phyloP scores from a whole-genome alignment of 2,329 filamentous ascomycete species.

The Podosphaera aphanis region DNA sequence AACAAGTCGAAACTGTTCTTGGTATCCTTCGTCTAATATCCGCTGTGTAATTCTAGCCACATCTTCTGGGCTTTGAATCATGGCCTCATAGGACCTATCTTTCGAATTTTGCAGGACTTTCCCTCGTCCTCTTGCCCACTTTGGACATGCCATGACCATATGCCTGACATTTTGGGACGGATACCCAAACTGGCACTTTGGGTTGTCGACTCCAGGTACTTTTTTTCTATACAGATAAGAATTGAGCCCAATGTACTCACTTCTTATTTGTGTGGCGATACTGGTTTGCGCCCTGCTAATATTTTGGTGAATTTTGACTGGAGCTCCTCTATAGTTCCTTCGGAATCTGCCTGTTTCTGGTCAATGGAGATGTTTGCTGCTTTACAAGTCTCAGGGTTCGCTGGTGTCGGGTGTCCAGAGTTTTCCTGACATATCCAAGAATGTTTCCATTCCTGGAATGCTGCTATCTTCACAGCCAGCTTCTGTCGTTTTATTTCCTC shows the following conservation, averaged over 20 bases:
- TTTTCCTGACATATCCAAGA: too few species aligned
- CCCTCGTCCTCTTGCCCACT: not conserved
- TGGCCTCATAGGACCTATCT: not conserved
- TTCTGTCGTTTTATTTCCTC: too few species aligned
- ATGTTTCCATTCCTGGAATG: too few species aligned
- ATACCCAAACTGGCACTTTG: constrained; percentile 1
- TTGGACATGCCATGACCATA: not conserved
- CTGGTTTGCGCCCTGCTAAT: not conserved
- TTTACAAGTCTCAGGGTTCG: too few species aligned
- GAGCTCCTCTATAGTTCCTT: not conserved
- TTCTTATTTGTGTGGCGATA: not conserved
- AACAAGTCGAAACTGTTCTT: too few species aligned
- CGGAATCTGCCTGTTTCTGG: not conserved
- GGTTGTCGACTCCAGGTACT: not conserved
- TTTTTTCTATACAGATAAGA: not conserved
- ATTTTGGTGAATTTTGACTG: not conserved
- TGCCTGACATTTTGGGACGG: not conserved
- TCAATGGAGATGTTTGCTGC: not conserved
- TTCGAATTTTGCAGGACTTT: not conserved
- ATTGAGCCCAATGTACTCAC: constrained; percentile 1
- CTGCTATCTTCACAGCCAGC: too few species aligned
- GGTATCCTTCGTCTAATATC: too few species aligned
- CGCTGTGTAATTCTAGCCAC: too few species aligned
- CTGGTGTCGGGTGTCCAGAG: too few species aligned
- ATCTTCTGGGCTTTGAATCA: not conserved